phyloP scores from a whole-genome alignment of 164 flowering plant species.

The Buxus sempervirens region DNA sequence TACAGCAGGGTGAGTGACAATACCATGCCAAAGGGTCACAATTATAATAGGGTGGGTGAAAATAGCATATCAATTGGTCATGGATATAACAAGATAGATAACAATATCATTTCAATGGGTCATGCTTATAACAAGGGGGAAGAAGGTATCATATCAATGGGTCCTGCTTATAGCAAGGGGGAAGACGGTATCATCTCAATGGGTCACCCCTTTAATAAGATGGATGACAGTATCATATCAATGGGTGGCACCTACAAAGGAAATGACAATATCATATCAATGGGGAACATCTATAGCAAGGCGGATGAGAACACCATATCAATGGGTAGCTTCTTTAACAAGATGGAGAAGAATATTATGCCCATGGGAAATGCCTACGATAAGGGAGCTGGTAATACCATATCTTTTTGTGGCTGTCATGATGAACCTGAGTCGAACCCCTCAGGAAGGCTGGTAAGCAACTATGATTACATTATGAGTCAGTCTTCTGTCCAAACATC shows the following conservation, averaged over 20 bases:
- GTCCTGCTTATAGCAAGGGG: constrained; percentile 26
- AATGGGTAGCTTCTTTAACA: constrained; percentile 20
- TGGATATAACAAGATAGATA: constrained; percentile 20
- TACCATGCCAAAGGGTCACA: constrained; percentile 13
- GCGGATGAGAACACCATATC: constrained; percentile 12
- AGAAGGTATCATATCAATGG: constrained; percentile 30
- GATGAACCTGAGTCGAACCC: constrained; percentile 10
- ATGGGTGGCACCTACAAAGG: constrained; percentile 22
- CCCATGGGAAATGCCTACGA: constrained; percentile 22
- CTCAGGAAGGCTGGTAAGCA: constrained; percentile 29
- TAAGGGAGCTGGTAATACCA: constrained; percentile 13
- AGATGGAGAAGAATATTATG: constrained; percentile 19
- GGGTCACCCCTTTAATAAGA: constrained; percentile 21
- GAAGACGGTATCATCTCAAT: constrained; percentile 15
- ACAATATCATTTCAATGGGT: constrained; percentile 18
- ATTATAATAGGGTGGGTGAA: constrained; percentile 18
- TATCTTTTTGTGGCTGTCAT: constrained; percentile 25
- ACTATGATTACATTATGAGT: constrained; percentile 30
- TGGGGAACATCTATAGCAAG: constrained; percentile 21
- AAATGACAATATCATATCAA: constrained; percentile 21
- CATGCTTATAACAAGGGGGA: constrained; percentile 12
- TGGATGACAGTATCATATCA: constrained; percentile 10
- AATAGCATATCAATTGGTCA: constrained; percentile 21
- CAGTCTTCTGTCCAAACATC: constrained; percentile 32
- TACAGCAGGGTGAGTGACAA: constrained; percentile 8